Evolutionary conservation across 768 basidiomycete species (phyloP).

Genomic region (Boletus coccyginus): DNA sequence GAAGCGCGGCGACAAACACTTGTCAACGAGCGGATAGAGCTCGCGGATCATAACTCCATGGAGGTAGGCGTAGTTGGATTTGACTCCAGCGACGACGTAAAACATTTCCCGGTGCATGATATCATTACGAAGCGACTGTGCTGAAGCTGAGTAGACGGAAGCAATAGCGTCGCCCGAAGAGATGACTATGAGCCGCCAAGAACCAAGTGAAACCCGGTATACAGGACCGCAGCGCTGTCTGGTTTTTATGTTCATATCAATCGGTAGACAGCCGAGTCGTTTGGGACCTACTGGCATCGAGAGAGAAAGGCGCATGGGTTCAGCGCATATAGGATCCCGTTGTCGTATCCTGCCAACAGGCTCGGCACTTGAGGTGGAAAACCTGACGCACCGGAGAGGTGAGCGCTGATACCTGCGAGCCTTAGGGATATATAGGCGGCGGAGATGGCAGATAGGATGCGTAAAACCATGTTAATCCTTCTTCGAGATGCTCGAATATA

Average conservation of each 20-base stretch:
- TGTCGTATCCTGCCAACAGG: conserved; percentile 16
- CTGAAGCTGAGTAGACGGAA: conserved; percentile 1
- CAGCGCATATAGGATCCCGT: conserved; percentile 10
- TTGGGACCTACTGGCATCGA: conserved; percentile 23
- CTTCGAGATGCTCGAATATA: no score
- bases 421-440: no score
- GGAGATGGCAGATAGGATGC: no score
- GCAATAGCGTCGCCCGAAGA: conserved; percentile 14
- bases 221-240: conserved; percentile 16
- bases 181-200: conserved; percentile 13
- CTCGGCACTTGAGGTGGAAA: conserved; percentile 7
- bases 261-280: not conserved
- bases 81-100: conserved; percentile 12
- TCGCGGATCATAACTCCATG: conserved; percentile 16
- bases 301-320: conserved; percentile 16
- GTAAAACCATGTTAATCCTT: no score
- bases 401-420: not conserved
- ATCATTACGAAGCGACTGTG: conserved; percentile 9
- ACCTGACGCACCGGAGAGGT: not conserved
- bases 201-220: conserved; percentile 19
- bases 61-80: conserved; percentile 1
- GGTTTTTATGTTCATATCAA: not conserved
- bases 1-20: conserved; percentile 7
- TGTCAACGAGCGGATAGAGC: conserved; percentile 24
- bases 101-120: conserved; percentile 10